phyloP scores from a whole-genome alignment of 1,139 yeast genomes.

The Lodderomyces orthopsilosis region DNA sequence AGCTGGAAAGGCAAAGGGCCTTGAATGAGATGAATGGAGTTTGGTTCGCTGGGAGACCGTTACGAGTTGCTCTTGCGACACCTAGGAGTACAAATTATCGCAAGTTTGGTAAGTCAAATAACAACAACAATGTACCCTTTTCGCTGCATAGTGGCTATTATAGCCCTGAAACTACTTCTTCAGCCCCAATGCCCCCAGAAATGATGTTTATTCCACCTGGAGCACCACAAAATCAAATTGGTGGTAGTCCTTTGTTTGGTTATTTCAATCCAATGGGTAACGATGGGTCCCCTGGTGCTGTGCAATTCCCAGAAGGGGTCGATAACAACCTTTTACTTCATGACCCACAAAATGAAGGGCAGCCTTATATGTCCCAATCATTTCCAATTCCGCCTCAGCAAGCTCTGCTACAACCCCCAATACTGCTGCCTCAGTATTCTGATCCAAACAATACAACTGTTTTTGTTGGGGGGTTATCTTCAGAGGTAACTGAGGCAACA shows the following conservation, averaged over 20 bases:
- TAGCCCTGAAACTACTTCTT: slow-evolving; percentile 7
- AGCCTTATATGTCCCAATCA: slow-evolving; percentile 1
- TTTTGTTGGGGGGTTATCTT: slow-evolving; percentile 87
- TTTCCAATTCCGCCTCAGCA: slow-evolving; percentile 21
- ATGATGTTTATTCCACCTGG: slow-evolving; percentile 17
- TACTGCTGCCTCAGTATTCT: slow-evolving; percentile 42
- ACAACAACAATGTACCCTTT: slow-evolving; percentile 5
- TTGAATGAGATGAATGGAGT: slow-evolving; percentile 71
- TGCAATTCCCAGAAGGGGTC: neutral
- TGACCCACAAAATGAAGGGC: neutral
- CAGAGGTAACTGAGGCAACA: slow-evolving; percentile 74
- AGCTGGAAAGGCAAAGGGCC: slow-evolving; percentile 62
- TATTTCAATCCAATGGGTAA: slow-evolving; percentile 9
- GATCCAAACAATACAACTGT: slow-evolving; percentile 90
- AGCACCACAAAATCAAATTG: slow-evolving; percentile 4
- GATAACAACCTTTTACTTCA: neutral
- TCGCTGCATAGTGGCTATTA: slow-evolving; percentile 2
- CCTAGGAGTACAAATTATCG: slow-evolving; percentile 36
- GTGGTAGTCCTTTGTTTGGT: slow-evolving; percentile 12
- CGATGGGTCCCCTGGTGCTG: neutral
- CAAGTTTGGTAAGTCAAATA: slow-evolving; percentile 7
- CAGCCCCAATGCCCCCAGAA: slow-evolving; percentile 14
- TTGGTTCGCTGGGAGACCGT: slow-evolving; percentile 71
- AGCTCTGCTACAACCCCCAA: slow-evolving; percentile 11
- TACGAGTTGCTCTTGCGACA: slow-evolving; percentile 70